phyloP scores from a whole-genome alignment of 1,284 basidiomycete genomes.

The Heterobasidion parviporum region DNA sequence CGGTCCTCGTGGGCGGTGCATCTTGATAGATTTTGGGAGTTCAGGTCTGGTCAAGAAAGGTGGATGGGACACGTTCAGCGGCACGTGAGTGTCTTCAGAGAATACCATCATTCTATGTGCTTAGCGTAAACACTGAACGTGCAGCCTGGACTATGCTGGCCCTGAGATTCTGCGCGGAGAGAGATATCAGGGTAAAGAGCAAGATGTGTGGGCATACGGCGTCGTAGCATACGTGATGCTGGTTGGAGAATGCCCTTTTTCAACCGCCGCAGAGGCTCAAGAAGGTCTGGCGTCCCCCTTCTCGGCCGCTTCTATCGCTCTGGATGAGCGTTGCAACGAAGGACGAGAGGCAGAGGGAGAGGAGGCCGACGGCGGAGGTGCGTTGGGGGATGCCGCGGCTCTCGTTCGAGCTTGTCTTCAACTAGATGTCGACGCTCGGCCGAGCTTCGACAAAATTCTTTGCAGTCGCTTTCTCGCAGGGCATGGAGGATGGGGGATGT shows the following conservation, averaged over 20 bases:
- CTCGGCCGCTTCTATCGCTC: slow-evolving; percentile 58
- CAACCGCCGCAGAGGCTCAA: slow-evolving; percentile 78
- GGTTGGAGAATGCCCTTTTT: slow-evolving; percentile 93
- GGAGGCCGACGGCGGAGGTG: slow-evolving; percentile 74
- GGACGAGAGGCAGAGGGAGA: slow-evolving; percentile 62
- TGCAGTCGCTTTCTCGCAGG: slow-evolving; percentile 74
- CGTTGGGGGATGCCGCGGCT: slow-evolving; percentile 71
- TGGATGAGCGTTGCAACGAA: slow-evolving; percentile 71
- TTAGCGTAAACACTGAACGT: no score
- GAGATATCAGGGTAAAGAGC: slow-evolving; percentile 91
- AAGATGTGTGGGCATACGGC: slow-evolving; percentile 99
- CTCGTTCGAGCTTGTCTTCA: slow-evolving; percentile 76
- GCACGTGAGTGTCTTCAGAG: slow-evolving; percentile 56
- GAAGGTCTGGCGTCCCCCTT: slow-evolving; percentile 71
- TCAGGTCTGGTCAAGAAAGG: slow-evolving; percentile 79
- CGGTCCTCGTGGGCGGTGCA: slow-evolving; percentile 66
- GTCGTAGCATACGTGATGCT: slow-evolving; percentile 95
- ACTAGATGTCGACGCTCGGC: slow-evolving; percentile 62
- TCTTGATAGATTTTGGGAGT: slow-evolving; percentile 96
- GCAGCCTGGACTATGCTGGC: slow-evolving; percentile 90
- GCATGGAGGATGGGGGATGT: slow-evolving; percentile 48
- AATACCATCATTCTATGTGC: not conserved
- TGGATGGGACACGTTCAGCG: slow-evolving; percentile 94
- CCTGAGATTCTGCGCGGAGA: slow-evolving; percentile 96
- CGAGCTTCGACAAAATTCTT: slow-evolving; percentile 77